Evolutionary conservation across 2,329 filamentous ascomycete species (phyloP), one percentile per base, ranked within the genome.

Genomic region (Phialophora chinensis): DNA sequence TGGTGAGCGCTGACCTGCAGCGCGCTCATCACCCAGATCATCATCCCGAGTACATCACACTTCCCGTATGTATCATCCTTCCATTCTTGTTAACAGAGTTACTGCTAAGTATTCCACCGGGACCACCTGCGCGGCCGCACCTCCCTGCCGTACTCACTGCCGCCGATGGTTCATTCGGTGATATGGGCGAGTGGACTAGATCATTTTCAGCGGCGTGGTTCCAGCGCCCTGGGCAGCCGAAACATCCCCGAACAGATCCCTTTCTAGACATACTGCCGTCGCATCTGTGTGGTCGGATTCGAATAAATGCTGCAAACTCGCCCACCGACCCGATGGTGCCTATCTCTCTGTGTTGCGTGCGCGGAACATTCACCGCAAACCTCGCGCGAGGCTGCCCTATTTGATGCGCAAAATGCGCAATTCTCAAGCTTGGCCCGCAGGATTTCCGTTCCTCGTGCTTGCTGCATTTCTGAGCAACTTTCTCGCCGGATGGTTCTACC

Each of bases 381-480:
- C 38, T 59, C 56, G 56, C 35, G 56, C 56, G 10, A 59, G 56
- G 56, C 56, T 59, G 38, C 35, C 56, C 10, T 23, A 49, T 49
- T 3, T n/a, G 20, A 27, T 31, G n/a, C n/a, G 38, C 56, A 27
- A 42, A 1, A 27, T 44, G 35, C 56, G 8, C n/a, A 42, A n/a
- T 44, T 5, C 14, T 1, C 31, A 44, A 12, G 2, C 33, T 35
- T 35, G 38, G 17, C 38, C 38, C 38, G 14, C 6, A n/a, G 17
- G 38, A 44, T 44, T 44, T 20, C 38, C 38, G 38, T 44, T 27
- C 3, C 38, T n/a, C 8, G 31, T 31, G 31, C 31, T 27, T 27
- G 23, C 23, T 12, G 33, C 12, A 12, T 35, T 14, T 14, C 38
- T 42, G 38, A 17, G 6, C 38, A 44, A 44, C 29, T 44, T 25